A percentile compares a stretch with the other conserved stretches of the same genome.
Conservation (phyloP, 164 flowering plant species). For the Buxus sempervirens region DNA sequence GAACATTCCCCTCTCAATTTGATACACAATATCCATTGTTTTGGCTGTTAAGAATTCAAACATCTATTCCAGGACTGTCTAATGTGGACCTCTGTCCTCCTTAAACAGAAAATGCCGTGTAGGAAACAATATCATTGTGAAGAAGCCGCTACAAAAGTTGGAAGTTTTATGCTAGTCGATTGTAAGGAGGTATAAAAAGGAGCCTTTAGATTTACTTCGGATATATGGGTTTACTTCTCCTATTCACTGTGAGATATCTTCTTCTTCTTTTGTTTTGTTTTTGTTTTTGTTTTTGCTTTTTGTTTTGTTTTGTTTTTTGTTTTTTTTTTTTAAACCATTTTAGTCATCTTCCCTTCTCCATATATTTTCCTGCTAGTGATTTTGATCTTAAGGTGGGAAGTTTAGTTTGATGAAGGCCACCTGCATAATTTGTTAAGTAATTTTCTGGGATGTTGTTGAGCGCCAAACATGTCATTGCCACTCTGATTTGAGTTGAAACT, state of each 20-base stretch:
- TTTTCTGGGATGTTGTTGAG: not conserved
- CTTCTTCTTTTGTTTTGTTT: too few relatives aligned
- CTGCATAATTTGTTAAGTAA: not conserved
- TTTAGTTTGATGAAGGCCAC: not conserved
- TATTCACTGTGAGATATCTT: not conserved
- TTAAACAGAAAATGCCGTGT: conserved; percentile 36
- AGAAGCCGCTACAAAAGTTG: conserved; percentile 43
- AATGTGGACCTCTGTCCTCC: conserved; percentile 36
- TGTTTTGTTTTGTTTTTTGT: too few relatives aligned
- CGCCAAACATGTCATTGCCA: conserved; percentile 1
- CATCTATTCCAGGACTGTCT: conserved; percentile 21
- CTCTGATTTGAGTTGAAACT: not conserved
- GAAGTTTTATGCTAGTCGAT: conserved; percentile 49
- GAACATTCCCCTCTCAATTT: conserved; percentile 4
- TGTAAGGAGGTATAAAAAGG: conserved; percentile 47
- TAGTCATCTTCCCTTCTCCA: too few relatives aligned
- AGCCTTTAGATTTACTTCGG: conserved; percentile 12
- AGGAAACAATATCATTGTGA: conserved; percentile 34
- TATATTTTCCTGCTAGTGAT: not conserved
- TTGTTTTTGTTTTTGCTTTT: too few relatives aligned
- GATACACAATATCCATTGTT: not conserved
- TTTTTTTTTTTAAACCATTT: too few relatives aligned
- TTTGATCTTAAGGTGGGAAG: not conserved
- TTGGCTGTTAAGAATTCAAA: conserved; percentile 8
- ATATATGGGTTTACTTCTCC: conserved; percentile 12